These are phyloP conservation scores for Rutstroemia sydowiana DNA, from an alignment of 2,329 filamentous ascomycete species.

Conservation along the genomic window DNA sequence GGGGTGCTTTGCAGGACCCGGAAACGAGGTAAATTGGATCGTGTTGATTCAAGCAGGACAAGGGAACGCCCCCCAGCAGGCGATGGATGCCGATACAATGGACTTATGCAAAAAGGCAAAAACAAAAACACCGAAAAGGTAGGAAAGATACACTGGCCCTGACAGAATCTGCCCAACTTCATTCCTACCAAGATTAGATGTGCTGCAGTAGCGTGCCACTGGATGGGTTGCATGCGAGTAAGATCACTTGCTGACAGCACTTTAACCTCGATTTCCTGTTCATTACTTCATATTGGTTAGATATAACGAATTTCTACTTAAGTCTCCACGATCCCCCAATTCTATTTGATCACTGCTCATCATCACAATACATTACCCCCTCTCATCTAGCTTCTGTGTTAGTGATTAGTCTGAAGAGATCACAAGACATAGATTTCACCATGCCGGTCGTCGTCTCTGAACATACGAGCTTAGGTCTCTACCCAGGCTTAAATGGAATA, in stretches of 20 bases:
- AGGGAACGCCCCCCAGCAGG: background rate
- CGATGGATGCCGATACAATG: background rate
- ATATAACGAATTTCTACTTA: constrained; percentile 10
- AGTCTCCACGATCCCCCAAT: constrained; percentile 8
- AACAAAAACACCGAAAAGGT: background rate
- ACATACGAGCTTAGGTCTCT: background rate
- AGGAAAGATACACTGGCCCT: constrained; percentile 1
- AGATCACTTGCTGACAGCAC: constrained; percentile 11
- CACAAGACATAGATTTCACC: background rate
- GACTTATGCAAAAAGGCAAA: background rate
- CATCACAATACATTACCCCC: background rate
- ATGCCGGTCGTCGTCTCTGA: constrained; percentile 13
- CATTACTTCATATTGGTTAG: background rate
- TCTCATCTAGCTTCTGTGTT: no score
- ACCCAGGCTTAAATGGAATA: background rate
- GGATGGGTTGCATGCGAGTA: constrained; percentile 8
- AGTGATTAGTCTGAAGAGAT: no score
- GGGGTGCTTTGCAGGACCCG: constrained; percentile 7
- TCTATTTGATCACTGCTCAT: constrained; percentile 2
- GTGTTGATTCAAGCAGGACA: constrained; percentile 1
- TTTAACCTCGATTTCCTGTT: background rate
- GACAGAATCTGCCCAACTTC: constrained; percentile 3
- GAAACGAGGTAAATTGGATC: background rate
- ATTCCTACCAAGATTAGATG: constrained; percentile 1
- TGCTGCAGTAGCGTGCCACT: constrained; percentile 6